These are phyloP conservation scores for Chaetoscypha palmicola DNA, from an alignment of 2,329 filamentous ascomycete species.

Conservation along the genomic window DNA sequence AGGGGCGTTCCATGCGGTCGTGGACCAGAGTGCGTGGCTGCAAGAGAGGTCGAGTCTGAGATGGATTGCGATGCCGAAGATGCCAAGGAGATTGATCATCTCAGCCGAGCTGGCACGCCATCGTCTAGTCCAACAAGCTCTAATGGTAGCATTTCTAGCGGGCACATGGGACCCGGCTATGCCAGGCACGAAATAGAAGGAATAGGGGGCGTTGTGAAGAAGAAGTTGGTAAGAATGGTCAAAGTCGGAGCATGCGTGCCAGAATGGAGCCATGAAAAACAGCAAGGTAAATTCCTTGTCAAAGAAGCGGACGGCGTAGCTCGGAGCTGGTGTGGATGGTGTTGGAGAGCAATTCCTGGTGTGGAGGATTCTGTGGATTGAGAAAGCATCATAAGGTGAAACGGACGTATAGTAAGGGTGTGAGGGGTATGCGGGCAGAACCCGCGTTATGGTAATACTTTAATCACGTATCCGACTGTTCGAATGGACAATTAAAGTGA, in stretches of 20 bases:
- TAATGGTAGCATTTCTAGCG: constrained; percentile 10
- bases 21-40: constrained; percentile 67
- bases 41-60: constrained; percentile 72
- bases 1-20: constrained; percentile 84
- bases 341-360: constrained; percentile 65
- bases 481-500: too few species aligned
- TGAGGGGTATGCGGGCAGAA: too few species aligned
- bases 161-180: constrained; percentile 59
- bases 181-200: constrained; percentile 84
- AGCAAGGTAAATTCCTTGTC: constrained; percentile 56
- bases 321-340: constrained; percentile 92
- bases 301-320: constrained; percentile 62
- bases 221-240: constrained; percentile 77
- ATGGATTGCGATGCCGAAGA: constrained; percentile 80
- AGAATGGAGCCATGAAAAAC: constrained; percentile 74
- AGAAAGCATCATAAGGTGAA: too few species aligned
- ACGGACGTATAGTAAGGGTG: too few species aligned
- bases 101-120: constrained; percentile 17
- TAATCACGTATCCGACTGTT: too few species aligned
- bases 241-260: constrained; percentile 77
- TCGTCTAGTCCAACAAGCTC: constrained; percentile 18
- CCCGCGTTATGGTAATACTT: too few species aligned
- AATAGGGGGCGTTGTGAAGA: constrained; percentile 81
- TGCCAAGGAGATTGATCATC: constrained; percentile 33
- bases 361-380: constrained; percentile 35